Percentiles rank a stretch among this genome's conserved stretches.
These are phyloP conservation scores for Boletus semigastroideus DNA, from an alignment of 1,284 basidiomycete species.

Conservation along the genomic window DNA sequence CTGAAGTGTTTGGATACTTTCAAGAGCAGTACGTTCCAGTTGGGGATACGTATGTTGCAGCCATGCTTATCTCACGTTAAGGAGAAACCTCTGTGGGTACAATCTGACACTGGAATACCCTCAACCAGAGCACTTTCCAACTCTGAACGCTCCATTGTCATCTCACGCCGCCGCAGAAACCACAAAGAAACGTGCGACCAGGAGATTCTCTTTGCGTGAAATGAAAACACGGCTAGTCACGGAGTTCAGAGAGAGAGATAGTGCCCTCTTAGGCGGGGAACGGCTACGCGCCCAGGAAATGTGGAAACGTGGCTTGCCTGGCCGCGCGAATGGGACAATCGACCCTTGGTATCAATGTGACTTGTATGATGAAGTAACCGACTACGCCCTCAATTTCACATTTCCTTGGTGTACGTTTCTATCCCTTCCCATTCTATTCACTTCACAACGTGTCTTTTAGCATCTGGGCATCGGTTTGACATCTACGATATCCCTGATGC, in stretches of 20 bases:
- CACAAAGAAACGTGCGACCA: conserved; percentile 2
- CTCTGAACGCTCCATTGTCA: conserved; percentile 34
- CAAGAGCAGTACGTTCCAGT: conserved; percentile 49
- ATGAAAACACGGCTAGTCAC: conserved; percentile 1
- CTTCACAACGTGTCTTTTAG: conserved; percentile 25
- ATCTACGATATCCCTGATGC: conserved; percentile 56
- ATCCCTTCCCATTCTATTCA: neutral
- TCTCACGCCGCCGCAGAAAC: neutral
- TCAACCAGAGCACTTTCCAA: conserved; percentile 54
- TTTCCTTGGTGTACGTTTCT: conserved; percentile 62
- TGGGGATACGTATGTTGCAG: neutral
- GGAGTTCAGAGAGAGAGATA: neutral
- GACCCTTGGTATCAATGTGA: conserved; percentile 61
- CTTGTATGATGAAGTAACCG: conserved; percentile 49
- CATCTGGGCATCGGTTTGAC: conserved; percentile 39
- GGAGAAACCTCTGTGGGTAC: conserved; percentile 61
- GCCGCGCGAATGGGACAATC: conserved; percentile 49
- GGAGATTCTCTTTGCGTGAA: conserved; percentile 17
- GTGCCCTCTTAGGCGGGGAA: neutral
- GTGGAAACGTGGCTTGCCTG: conserved; percentile 47
- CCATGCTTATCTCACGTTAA: conserved; percentile 24
- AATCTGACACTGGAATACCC: conserved; percentile 72
- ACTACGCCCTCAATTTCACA: conserved; percentile 60
- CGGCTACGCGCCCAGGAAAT: conserved; percentile 11
- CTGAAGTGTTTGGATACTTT: conserved; percentile 64